Evolutionary conservation across 2,329 filamentous ascomycete species (phyloP).

Genomic region (Fusarium euwallaceae): DNA sequence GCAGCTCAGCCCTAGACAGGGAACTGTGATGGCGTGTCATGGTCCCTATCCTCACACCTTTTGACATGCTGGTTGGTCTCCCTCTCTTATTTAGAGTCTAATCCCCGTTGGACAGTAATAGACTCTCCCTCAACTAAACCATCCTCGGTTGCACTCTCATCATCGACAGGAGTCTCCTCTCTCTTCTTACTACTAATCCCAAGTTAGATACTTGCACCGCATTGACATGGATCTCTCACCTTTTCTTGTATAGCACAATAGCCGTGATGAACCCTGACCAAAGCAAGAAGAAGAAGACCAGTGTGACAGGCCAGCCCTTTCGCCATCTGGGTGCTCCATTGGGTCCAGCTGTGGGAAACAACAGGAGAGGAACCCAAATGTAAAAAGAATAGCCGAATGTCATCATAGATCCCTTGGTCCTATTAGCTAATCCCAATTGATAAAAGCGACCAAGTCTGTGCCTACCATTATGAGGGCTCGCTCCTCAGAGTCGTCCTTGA

Average conservation of each 20-base stretch:
- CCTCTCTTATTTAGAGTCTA: not conserved
- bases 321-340: constrained; percentile 15
- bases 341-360: constrained; percentile 12
- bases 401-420: constrained; percentile 6
- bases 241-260: not conserved
- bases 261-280: constrained; percentile 10
- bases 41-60: not conserved
- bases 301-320: constrained; percentile 12
- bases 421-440: not conserved
- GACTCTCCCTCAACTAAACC: not conserved
- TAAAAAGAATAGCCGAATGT: constrained; percentile 17
- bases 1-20: no score
- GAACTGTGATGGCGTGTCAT: not conserved
- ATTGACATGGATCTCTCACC: not conserved
- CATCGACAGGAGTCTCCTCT: not conserved
- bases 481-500: not conserved
- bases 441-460: not conserved
- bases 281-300: constrained; percentile 11
- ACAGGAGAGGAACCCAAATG: constrained; percentile 11
- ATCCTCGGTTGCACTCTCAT: not conserved
- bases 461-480: constrained; percentile 3
- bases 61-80: not conserved
- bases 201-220: not conserved
- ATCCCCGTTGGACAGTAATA: not conserved
- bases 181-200: not conserved